Evolutionary conservation across 1,284 basidiomycete species (phyloP).

Genomic region (Moesziomyces sp.): DNA sequence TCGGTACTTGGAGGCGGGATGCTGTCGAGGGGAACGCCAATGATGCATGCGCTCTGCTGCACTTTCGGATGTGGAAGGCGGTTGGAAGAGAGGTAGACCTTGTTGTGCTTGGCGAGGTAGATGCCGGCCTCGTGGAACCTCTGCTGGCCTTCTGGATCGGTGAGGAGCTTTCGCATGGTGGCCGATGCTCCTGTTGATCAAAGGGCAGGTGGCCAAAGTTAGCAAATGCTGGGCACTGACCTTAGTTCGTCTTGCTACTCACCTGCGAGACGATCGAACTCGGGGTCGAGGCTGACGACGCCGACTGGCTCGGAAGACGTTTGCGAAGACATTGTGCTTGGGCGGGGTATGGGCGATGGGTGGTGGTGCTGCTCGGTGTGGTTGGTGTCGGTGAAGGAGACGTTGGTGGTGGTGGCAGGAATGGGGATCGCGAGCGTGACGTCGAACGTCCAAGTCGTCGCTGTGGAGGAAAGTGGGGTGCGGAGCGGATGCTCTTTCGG

Average conservation of each 20-base stretch:
- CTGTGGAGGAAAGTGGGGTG: too few species aligned
- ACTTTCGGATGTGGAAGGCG: constrained; percentile 18
- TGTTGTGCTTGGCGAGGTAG: constrained; percentile 35
- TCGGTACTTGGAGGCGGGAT: constrained; percentile 15
- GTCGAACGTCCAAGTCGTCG: too few species aligned
- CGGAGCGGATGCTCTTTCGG: too few species aligned
- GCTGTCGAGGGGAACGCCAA: constrained; percentile 19
- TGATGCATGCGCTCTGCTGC: constrained; percentile 27
- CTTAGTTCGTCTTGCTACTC: not conserved
- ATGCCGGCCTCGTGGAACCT: constrained; percentile 51
- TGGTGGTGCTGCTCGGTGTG: not conserved
- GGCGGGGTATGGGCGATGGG: not conserved
- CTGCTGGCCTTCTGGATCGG: constrained; percentile 26
- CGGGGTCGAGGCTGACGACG: constrained; percentile 38
- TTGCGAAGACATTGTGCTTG: constrained; percentile 5
- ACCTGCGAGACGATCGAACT: constrained; percentile 37
- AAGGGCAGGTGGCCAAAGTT: too few species aligned
- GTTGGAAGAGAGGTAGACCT: constrained; percentile 44
- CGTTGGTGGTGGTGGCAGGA: too few species aligned
- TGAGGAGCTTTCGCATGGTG: constrained; percentile 29
- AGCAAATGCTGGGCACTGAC: not conserved
- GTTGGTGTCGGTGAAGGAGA: too few species aligned
- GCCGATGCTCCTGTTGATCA: not conserved
- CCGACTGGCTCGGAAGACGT: constrained; percentile 10
- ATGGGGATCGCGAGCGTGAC: too few species aligned